Percentiles rank a stretch among this genome's conserved stretches.
These are phyloP conservation scores for Blastocystis sp. DNA, from an alignment of 352 stramenopile genomes.

Conservation along the genomic window DNA sequence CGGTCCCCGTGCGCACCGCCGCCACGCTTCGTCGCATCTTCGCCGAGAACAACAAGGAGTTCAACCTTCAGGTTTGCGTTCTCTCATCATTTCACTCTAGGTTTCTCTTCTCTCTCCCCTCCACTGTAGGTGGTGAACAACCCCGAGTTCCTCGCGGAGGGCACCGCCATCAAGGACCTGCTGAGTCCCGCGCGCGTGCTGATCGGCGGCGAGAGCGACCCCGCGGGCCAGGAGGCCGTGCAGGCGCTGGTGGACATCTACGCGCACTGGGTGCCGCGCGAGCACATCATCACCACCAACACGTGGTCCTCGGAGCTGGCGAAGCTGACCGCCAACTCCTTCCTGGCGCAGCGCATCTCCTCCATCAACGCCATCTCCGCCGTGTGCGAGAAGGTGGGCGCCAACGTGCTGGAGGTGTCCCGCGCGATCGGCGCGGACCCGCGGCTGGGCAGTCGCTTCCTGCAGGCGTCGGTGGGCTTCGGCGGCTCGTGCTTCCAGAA, in stretches of 20 bases:
- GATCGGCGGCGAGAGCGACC: slow-evolving; percentile 87
- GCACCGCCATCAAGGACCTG: slow-evolving; percentile 90
- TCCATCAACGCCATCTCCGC: slow-evolving; percentile 99
- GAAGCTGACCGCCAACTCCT: slow-evolving; percentile 98
- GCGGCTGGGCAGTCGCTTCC: slow-evolving; percentile 91
- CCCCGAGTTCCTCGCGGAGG: slow-evolving; percentile 97
- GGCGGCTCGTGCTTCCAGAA: slow-evolving; percentile 97
- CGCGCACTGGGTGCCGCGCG: slow-evolving; percentile 85
- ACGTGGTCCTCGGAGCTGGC: slow-evolving; percentile 98
- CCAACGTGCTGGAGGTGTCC: slow-evolving; percentile 92
- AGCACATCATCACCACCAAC: slow-evolving; percentile 93
- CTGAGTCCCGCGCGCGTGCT: slow-evolving; percentile 85
- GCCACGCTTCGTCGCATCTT: slow-evolving; percentile 89
- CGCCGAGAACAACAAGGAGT: slow-evolving; percentile 77
- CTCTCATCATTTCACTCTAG: not conserved
- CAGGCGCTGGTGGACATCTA: slow-evolving; percentile 86
- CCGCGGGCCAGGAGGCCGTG: slow-evolving; percentile 73
- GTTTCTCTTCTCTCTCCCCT: slow-evolving; percentile 81
- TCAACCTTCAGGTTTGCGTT: slow-evolving; percentile 34
- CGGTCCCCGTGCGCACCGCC: slow-evolving; percentile 92
- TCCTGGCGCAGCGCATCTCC: slow-evolving; percentile 94
- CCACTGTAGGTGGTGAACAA: slow-evolving; percentile 94
- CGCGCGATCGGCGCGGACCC: slow-evolving; percentile 88
- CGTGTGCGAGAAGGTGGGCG: slow-evolving; percentile 90
- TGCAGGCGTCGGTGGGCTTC: slow-evolving; percentile 94